phyloP scores from a whole-genome alignment of 495 filamentous ascomycete genomes.

The Xylaria intraflava region DNA sequence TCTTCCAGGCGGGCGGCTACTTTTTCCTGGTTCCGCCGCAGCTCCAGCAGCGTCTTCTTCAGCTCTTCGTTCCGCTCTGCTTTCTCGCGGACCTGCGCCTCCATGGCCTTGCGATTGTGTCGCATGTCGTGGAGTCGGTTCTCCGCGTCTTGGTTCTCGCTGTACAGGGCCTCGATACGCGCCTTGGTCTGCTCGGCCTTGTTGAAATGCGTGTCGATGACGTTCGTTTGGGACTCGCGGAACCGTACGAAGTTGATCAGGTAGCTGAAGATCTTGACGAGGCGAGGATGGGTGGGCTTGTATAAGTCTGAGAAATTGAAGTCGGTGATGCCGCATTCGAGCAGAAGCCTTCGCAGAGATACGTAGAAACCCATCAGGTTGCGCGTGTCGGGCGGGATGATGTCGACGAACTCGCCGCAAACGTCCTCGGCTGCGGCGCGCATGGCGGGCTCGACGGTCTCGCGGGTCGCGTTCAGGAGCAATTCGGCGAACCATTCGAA shows the following conservation, averaged over 20 bases:
- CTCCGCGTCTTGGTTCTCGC: conserved; percentile 82
- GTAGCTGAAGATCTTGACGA: conserved; percentile 89
- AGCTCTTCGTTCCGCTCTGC: conserved; percentile 77
- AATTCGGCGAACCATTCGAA: conserved; percentile 96
- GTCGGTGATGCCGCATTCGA: conserved; percentile 85
- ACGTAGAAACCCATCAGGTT: conserved; percentile 92
- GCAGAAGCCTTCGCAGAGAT: conserved; percentile 65
- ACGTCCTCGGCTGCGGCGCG: conserved; percentile 80
- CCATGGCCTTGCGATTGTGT: conserved; percentile 65
- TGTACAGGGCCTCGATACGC: conserved; percentile 76
- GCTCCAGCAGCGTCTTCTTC: conserved; percentile 66
- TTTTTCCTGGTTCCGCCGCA: conserved; percentile 69
- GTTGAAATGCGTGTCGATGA: conserved; percentile 90
- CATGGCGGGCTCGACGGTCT: conserved; percentile 92
- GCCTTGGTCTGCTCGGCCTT: conserved; percentile 76
- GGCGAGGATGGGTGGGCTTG: conserved; percentile 77
- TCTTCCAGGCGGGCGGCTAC: conserved; percentile 72
- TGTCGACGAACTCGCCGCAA: conserved; percentile 68
- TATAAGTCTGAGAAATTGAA: conserved; percentile 88
- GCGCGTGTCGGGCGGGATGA: conserved; percentile 78
- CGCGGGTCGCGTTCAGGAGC: conserved; percentile 82
- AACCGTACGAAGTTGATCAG: conserved; percentile 98
- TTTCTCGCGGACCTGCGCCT: conserved; percentile 72
- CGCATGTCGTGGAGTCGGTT: conserved; percentile 73
- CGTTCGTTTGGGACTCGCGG: conserved; percentile 76